These are phyloP conservation scores for Vararia minispora DNA, from an alignment of 768 basidiomycete species.

Conservation along the genomic window DNA sequence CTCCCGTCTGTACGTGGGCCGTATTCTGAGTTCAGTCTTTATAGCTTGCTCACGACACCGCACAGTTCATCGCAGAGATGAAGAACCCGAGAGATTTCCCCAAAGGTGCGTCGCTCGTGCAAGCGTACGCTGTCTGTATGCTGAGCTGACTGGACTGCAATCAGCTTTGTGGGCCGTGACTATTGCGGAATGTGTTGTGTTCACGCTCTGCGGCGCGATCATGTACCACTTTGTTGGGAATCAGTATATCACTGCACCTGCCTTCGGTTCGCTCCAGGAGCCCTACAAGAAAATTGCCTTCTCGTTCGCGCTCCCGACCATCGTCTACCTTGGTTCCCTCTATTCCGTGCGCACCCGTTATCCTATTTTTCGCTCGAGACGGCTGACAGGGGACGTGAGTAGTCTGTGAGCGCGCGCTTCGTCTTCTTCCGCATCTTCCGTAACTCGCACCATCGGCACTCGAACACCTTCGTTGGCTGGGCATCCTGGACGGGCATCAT, in stretches of 20 bases:
- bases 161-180: constrained; percentile 32
- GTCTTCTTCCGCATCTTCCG: constrained; percentile 34
- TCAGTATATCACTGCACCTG: constrained; percentile 27
- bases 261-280: constrained; percentile 28
- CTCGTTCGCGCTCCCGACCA: constrained; percentile 35
- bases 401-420: constrained; percentile 33
- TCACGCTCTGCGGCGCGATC: constrained; percentile 31
- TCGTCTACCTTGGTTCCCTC: constrained; percentile 32
- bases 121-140: neutral
- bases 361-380: neutral
- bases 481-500: constrained; percentile 17
- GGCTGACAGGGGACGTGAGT: neutral
- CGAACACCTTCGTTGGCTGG: constrained; percentile 19
- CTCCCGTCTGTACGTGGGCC: constrained; percentile 25
- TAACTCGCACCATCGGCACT: constrained; percentile 25
- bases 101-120: constrained; percentile 20
- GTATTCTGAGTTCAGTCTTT: neutral
- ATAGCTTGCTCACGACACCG: neutral
- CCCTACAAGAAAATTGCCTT: constrained; percentile 32
- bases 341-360: constrained; percentile 25
- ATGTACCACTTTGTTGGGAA: constrained; percentile 29
- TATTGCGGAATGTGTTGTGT: constrained; percentile 30
- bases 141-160: too few species aligned
- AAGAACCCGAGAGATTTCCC: constrained; percentile 35
- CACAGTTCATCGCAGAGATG: constrained; percentile 37